A percentile compares a stretch with the other conserved stretches of the same genome.
These are phyloP conservation scores for Pythium plurisporium DNA, from an alignment of 352 stramenopile genomes.

Conservation along the genomic window DNA sequence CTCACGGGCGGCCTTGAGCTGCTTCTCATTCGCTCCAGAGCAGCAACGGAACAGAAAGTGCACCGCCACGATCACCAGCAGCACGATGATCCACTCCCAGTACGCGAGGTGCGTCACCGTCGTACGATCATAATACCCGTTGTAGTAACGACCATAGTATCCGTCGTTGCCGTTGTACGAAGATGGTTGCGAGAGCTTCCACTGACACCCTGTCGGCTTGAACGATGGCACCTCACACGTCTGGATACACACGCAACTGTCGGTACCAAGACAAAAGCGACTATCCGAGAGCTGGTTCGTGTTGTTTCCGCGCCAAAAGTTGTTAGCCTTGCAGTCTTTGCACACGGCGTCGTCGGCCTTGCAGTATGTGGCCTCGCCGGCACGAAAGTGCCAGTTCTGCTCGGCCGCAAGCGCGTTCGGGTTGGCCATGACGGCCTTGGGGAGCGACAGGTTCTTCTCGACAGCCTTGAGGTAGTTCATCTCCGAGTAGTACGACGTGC, in stretches of 20 bases:
- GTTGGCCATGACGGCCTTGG: slow-evolving; percentile 1
- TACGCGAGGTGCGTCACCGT: not conserved
- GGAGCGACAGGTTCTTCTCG: slow-evolving; percentile 4
- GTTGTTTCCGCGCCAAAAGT: slow-evolving; percentile 12
- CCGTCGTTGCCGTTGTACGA: not conserved
- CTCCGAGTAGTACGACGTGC: slow-evolving; percentile 15
- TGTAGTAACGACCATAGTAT: not conserved
- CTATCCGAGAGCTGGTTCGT: slow-evolving; percentile 2
- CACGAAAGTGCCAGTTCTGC: slow-evolving; percentile 24
- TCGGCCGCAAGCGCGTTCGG: slow-evolving; percentile 1
- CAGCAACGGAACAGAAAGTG: not conserved
- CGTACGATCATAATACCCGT: not conserved
- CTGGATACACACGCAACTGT: slow-evolving; percentile 21
- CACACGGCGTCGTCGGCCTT: slow-evolving; percentile 12
- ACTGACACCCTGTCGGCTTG: slow-evolving; percentile 11
- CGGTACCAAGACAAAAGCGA: slow-evolving; percentile 13
- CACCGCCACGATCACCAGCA: not conserved
- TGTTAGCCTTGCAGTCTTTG: slow-evolving; percentile 17
- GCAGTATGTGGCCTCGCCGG: slow-evolving; percentile 22
- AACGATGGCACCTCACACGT: slow-evolving; percentile 16
- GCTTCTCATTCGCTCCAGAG: not conserved
- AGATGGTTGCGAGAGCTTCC: slow-evolving; percentile 14
- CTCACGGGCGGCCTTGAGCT: not conserved
- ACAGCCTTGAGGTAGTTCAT: slow-evolving; percentile 22
- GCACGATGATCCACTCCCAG: slow-evolving; percentile 12